phyloP scores from a whole-genome alignment of 345 rosid species.

The Laguncularia racemosa region DNA sequence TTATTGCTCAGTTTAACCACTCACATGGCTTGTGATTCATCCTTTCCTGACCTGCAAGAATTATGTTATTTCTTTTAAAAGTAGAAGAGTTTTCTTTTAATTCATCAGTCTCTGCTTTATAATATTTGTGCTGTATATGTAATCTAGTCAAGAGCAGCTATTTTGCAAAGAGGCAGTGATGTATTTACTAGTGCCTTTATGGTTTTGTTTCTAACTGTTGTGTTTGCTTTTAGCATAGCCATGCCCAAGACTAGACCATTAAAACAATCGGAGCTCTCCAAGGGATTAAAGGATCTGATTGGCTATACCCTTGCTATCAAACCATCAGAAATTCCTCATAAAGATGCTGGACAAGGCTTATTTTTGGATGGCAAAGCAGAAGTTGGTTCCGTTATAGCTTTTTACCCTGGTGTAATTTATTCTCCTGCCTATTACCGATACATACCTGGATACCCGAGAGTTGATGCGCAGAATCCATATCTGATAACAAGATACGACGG shows the following conservation, averaged over 20 bases:
- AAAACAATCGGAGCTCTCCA: slow-evolving; percentile 44
- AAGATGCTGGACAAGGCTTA: slow-evolving; percentile 72
- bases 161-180: too few species aligned
- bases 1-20: too few species aligned
- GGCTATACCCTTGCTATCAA: slow-evolving; percentile 59
- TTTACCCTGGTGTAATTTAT: slow-evolving; percentile 81
- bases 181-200: not conserved
- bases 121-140: too few species aligned
- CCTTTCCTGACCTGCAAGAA: too few species aligned
- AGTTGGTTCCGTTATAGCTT: slow-evolving; percentile 68
- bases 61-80: too few species aligned
- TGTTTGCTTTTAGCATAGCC: slow-evolving; percentile 68
- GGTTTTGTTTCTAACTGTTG: slow-evolving; percentile 27
- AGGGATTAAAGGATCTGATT: slow-evolving; percentile 45
- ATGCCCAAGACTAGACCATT: slow-evolving; percentile 58
- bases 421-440: slow-evolving; percentile 65
- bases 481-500: slow-evolving; percentile 83
- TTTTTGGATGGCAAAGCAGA: slow-evolving; percentile 74
- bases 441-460: slow-evolving; percentile 78
- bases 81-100: too few species aligned
- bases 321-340: slow-evolving; percentile 64
- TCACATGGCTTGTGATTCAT: too few species aligned
- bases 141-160: too few species aligned
- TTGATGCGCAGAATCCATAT: slow-evolving; percentile 57
- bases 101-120: too few species aligned